Conservation (phyloP, 768 basidiomycete genomes). For the Cyathus striatus region DNA sequence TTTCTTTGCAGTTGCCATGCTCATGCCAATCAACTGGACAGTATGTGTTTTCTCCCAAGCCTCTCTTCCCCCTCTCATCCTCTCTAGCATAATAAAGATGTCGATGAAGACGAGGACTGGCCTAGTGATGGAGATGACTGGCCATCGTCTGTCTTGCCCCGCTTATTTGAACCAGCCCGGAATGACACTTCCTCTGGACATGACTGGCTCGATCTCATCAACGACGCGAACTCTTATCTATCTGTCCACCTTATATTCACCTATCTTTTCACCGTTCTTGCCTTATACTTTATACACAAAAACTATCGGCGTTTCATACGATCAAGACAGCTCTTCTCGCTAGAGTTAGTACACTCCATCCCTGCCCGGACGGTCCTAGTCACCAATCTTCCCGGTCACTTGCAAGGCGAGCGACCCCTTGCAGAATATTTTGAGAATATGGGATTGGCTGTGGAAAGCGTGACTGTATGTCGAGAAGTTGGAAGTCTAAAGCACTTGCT, state of each 20-base stretch:
- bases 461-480: conserved; percentile 83
- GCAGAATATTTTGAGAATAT: conserved; percentile 94
- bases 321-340: conserved; percentile 87
- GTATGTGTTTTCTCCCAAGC: conserved; percentile 35
- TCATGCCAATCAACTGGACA: conserved; percentile 94
- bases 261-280: conserved; percentile 85
- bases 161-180: conserved; percentile 14
- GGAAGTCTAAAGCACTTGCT: conserved; percentile 66
- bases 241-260: conserved; percentile 90
- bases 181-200: conserved; percentile 27
- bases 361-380: conserved; percentile 92
- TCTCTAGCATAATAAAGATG: conserved; percentile 64
- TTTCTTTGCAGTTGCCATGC: conserved; percentile 70
- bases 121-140: conserved; percentile 38
- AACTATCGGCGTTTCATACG: conserved; percentile 89
- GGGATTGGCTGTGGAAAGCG: conserved; percentile 85
- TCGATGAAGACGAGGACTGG: conserved; percentile 53
- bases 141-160: conserved; percentile 26
- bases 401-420: conserved; percentile 79
- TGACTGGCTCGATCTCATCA: conserved; percentile 86
- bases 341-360: conserved; percentile 93
- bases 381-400: conserved; percentile 75
- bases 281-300: conserved; percentile 81
- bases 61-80: conserved; percentile 1
- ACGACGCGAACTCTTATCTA: conserved; percentile 85